Evolutionary conservation across 78 protist genomes (phyloP).

Genomic region (Speleostelium caveatum): DNA sequence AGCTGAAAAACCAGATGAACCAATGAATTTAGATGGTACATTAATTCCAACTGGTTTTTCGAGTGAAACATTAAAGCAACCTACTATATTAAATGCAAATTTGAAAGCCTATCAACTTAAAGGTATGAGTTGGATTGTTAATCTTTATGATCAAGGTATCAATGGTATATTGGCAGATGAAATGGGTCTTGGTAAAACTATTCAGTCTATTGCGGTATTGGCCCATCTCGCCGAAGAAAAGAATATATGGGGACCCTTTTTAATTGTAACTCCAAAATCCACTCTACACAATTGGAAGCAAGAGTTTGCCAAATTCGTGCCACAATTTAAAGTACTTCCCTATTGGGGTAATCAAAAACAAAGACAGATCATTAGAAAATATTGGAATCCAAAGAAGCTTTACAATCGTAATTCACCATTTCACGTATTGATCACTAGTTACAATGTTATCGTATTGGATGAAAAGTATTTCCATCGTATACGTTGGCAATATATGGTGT

Average conservation of each 20-base stretch:
- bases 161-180: slow-evolving; percentile 97
- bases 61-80: slow-evolving; percentile 46
- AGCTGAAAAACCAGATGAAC: background rate
- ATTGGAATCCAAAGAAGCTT: slow-evolving; percentile 92
- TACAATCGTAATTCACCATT: slow-evolving; percentile 86
- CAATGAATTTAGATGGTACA: background rate
- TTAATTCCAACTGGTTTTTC: slow-evolving; percentile 18
- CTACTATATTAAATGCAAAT: slow-evolving; percentile 62
- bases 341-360: slow-evolving; percentile 72
- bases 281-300: slow-evolving; percentile 93
- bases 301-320: slow-evolving; percentile 91
- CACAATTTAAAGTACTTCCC: slow-evolving; percentile 80
- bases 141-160: slow-evolving; percentile 91
- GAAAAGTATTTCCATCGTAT: slow-evolving; percentile 85
- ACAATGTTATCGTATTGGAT: slow-evolving; percentile 84
- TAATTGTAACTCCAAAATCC: slow-evolving; percentile 96
- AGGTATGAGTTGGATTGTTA: slow-evolving; percentile 97
- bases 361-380: slow-evolving; percentile 86
- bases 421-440: slow-evolving; percentile 90
- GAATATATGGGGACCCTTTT: slow-evolving; percentile 87
- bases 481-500: slow-evolving; percentile 91
- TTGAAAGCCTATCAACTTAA: slow-evolving; percentile 95
- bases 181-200: slow-evolving; percentile 97
- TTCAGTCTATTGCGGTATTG: slow-evolving; percentile 93
- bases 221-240: slow-evolving; percentile 86